Percentiles rank a stretch among this genome's conserved stretches.
Conservation (phyloP, 2,329 filamentous ascomycete genomes). For the Penicillium sumatraense region DNA sequence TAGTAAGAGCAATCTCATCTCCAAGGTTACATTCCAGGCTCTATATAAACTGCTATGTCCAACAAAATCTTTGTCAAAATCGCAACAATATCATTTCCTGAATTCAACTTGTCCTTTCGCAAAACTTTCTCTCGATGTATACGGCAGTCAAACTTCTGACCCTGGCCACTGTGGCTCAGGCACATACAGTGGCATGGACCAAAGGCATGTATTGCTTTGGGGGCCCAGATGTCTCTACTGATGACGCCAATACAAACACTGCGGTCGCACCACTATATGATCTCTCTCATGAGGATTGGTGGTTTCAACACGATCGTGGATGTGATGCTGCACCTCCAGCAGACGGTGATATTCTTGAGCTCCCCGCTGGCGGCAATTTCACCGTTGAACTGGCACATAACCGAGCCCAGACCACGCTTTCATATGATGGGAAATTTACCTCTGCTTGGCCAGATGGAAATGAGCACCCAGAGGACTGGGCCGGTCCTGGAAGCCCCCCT, state of each 20-base stretch:
- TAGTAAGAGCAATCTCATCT: too few relatives aligned
- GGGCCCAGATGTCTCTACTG: slow-evolving; percentile 32
- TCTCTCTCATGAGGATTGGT: slow-evolving; percentile 53
- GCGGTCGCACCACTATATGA: slow-evolving; percentile 54
- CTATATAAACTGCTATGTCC: neutral
- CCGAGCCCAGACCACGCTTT: slow-evolving; percentile 54
- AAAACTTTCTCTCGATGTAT: neutral
- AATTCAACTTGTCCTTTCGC: too few relatives aligned
- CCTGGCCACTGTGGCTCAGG: slow-evolving; percentile 26
- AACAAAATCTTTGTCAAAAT: neutral
- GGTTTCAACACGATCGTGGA: slow-evolving; percentile 56
- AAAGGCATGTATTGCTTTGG: slow-evolving; percentile 49
- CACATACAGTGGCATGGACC: slow-evolving; percentile 44
- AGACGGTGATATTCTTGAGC: slow-evolving; percentile 45
- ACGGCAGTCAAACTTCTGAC: slow-evolving; percentile 4
- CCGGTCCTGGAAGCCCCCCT: slow-evolving; percentile 39
- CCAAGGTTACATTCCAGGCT: neutral
- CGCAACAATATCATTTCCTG: neutral
- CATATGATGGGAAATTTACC: slow-evolving; percentile 44
- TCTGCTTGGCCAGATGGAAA: slow-evolving; percentile 56
- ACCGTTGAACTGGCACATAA: slow-evolving; percentile 58
- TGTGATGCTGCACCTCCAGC: slow-evolving; percentile 49
- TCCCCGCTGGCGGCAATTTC: slow-evolving; percentile 56
- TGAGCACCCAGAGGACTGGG: slow-evolving; percentile 53
- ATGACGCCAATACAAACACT: slow-evolving; percentile 51